Conservation (phyloP, 169 alveolate genomes). For the Plasmodium chabaudi region DNA sequence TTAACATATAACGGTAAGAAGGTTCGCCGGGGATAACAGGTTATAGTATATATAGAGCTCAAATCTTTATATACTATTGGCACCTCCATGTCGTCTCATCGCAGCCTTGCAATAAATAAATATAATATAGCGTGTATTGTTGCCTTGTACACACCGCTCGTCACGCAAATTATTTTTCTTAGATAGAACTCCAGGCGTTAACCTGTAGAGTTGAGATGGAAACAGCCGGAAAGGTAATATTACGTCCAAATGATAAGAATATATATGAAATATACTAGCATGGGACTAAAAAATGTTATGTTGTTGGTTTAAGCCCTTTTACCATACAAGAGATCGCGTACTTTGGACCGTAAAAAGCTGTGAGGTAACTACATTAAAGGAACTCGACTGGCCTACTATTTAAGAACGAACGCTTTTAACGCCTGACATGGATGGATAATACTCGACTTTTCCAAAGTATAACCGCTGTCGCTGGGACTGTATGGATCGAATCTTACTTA, state of each 20-base stretch:
- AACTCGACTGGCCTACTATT: conserved; percentile 24
- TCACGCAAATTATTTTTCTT: neutral
- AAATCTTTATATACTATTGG: conserved; percentile 76
- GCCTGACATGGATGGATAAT: conserved; percentile 26
- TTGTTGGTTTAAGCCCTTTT: conserved; percentile 22
- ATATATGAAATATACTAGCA: conserved; percentile 21
- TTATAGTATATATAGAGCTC: conserved; percentile 78
- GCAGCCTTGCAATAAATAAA: conserved; percentile 72
- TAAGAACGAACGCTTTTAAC: conserved; percentile 22
- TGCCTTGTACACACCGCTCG: conserved; percentile 27
- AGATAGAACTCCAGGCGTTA: conserved; percentile 17
- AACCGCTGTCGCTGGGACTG: conserved; percentile 31
- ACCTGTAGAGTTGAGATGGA: conserved; percentile 26
- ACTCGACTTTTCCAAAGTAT: conserved; percentile 22
- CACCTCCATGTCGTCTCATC: conserved; percentile 88
- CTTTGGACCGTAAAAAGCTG: conserved; percentile 18
- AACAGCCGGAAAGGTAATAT: conserved; percentile 21
- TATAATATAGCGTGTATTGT: conserved; percentile 10
- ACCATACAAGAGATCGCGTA: conserved; percentile 26
- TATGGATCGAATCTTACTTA: conserved; percentile 21
- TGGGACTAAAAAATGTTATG: conserved; percentile 23
- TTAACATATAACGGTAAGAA: conserved; percentile 60
- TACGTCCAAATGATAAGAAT: conserved; percentile 8
- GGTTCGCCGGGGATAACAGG: conserved; percentile 86
- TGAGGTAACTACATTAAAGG: conserved; percentile 24